These are phyloP conservation scores for Pyricularia sp. DNA, from an alignment of 2,329 filamentous ascomycete genomes.

Conservation along the genomic window DNA sequence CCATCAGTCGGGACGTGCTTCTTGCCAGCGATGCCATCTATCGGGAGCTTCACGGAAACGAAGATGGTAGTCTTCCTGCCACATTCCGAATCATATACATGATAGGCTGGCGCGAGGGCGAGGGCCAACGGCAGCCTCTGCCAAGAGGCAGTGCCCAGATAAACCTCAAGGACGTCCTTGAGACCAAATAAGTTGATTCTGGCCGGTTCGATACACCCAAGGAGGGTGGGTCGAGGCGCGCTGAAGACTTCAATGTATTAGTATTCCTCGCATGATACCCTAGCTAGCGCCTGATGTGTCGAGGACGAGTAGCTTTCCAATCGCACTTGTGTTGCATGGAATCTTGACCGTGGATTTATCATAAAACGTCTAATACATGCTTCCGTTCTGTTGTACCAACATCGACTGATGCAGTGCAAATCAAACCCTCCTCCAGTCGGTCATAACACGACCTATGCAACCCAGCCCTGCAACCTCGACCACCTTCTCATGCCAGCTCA, in stretches of 20 bases:
- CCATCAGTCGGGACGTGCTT: slow-evolving; percentile 72
- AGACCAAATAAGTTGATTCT: slow-evolving; percentile 27
- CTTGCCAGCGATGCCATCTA: slow-evolving; percentile 87
- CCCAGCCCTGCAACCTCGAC: slow-evolving; percentile 89
- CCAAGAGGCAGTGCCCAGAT: slow-evolving; percentile 76
- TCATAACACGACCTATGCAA: slow-evolving; percentile 90
- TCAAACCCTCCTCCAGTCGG: slow-evolving; percentile 85
- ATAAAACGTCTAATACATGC: neutral
- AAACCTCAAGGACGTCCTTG: slow-evolving; percentile 74
- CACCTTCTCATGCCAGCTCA: slow-evolving; percentile 98
- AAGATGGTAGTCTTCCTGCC: slow-evolving; percentile 68
- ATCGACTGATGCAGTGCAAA: neutral
- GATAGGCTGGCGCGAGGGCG: slow-evolving; percentile 94
- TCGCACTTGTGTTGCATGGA: neutral
- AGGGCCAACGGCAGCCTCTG: slow-evolving; percentile 69
- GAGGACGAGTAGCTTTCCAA: neutral
- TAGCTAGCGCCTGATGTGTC: neutral
- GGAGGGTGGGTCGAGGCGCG: neutral
- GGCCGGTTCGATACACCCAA: neutral
- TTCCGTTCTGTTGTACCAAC: neutral
- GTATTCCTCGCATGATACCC: neutral
- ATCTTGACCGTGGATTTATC: neutral
- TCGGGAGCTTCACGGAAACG: slow-evolving; percentile 73
- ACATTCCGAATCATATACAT: slow-evolving; percentile 96
- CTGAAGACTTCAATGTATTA: neutral